These are phyloP conservation scores for Prinsepia uniflora DNA, from an alignment of 306 rosid genomes.

Conservation along the genomic window DNA sequence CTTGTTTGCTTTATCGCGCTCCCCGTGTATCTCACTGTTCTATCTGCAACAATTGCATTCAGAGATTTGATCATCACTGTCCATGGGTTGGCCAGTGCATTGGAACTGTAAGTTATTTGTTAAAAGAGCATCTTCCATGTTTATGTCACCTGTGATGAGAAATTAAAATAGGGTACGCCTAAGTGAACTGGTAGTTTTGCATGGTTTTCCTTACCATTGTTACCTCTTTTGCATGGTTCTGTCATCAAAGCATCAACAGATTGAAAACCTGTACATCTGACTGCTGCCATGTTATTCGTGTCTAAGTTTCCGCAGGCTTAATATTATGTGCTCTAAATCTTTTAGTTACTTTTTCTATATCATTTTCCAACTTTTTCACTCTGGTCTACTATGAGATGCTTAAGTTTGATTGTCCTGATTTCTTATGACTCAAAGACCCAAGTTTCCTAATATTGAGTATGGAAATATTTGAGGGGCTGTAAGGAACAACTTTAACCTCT, in stretches of 20 bases:
- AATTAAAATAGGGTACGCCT: neutral
- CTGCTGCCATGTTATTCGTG: neutral
- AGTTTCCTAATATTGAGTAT: neutral
- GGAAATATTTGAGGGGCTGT: neutral
- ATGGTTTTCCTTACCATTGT: neutral
- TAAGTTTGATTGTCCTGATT: neutral
- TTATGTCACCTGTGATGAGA: neutral
- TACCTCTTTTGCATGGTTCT: neutral
- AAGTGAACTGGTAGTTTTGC: neutral
- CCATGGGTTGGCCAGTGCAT: slow-evolving; percentile 99
- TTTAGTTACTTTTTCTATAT: neutral
- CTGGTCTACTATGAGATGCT: neutral
- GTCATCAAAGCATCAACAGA: neutral
- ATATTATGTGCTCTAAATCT: neutral
- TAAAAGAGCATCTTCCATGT: neutral
- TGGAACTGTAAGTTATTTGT: slow-evolving; percentile 65
- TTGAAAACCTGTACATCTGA: neutral
- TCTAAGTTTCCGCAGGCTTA: neutral
- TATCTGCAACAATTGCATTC: slow-evolving; percentile 93
- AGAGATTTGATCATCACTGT: slow-evolving; percentile 98
- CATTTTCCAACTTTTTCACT: neutral
- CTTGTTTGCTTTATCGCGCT: slow-evolving; percentile 92
- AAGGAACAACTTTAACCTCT: neutral
- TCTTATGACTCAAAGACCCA: neutral
- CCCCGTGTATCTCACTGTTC: slow-evolving; percentile 99